Percentiles rank a stretch among this genome's conserved stretches.
Evolutionary conservation across 2,329 filamentous ascomycete species (phyloP).

Genomic region (Aspergillus viridinutans): DNA sequence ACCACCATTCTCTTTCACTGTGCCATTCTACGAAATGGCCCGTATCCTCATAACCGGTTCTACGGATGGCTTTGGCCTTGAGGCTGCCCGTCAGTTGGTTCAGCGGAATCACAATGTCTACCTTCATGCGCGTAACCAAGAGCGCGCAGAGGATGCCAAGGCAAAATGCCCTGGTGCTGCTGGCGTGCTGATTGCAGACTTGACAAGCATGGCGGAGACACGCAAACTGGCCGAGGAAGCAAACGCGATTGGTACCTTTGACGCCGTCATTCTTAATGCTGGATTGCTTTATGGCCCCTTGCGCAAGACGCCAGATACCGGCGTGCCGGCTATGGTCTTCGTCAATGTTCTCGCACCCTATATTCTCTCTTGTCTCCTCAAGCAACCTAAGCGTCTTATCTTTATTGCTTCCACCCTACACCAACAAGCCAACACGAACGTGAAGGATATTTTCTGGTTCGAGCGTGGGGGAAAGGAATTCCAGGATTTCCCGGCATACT

Average conservation of each 20-base stretch:
- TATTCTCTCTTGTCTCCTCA: slow-evolving; percentile 49
- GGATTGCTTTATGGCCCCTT: slow-evolving; percentile 44
- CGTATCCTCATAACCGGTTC: slow-evolving; percentile 54
- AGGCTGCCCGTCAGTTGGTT: slow-evolving; percentile 48
- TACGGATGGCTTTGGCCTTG: slow-evolving; percentile 52
- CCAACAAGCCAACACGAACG: slow-evolving; percentile 37
- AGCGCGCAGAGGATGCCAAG: slow-evolving; percentile 49
- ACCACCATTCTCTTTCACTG: neutral
- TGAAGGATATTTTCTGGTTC: slow-evolving; percentile 40
- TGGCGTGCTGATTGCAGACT: slow-evolving; percentile 49
- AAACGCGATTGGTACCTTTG: slow-evolving; percentile 49
- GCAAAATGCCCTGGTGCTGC: slow-evolving; percentile 47
- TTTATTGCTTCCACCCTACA: slow-evolving; percentile 52
- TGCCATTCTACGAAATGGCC: slow-evolving; percentile 31
- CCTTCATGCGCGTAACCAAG: slow-evolving; percentile 53
- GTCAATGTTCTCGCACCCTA: slow-evolving; percentile 57
- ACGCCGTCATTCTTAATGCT: slow-evolving; percentile 56
- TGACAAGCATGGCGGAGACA: slow-evolving; percentile 48
- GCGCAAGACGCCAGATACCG: slow-evolving; percentile 39
- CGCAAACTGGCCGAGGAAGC: slow-evolving; percentile 49
- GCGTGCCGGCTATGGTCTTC: slow-evolving; percentile 46
- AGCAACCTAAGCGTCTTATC: slow-evolving; percentile 47
- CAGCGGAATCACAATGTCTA: slow-evolving; percentile 50
- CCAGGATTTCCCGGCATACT: slow-evolving; percentile 42
- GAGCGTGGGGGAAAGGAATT: slow-evolving; percentile 32